Percentiles rank a stretch among this genome's conserved stretches.
Evolutionary conservation across 371 early-diverging fungal genomes (phyloP).

Genomic region (Modicella reniformis): DNA sequence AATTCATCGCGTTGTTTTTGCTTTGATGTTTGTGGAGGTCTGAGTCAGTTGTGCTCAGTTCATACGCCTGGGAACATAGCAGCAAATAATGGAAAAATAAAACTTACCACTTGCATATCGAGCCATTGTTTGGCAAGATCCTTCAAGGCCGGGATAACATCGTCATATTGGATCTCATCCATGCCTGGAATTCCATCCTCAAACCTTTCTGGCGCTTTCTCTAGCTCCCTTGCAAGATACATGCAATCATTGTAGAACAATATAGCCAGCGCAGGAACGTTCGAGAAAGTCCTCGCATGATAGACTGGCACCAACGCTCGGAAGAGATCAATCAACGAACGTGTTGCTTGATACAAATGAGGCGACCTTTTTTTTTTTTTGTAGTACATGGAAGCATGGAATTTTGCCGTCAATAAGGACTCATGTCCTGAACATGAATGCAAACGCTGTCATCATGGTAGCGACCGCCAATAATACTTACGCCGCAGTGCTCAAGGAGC

Average conservation of each 20-base stretch:
- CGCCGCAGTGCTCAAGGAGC: constrained; percentile 33
- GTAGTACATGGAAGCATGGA: not conserved
- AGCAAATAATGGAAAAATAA: not conserved
- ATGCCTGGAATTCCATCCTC: constrained; percentile 45
- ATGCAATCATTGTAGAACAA: constrained; percentile 79
- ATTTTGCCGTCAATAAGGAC: too few relatives aligned
- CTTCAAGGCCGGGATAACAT: constrained; percentile 51
- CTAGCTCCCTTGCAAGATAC: constrained; percentile 64
- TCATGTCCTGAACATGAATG: too few relatives aligned
- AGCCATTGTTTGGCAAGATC: constrained; percentile 55
- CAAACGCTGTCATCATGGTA: not conserved
- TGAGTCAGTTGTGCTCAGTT: not conserved
- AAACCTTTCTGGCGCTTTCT: constrained; percentile 20
- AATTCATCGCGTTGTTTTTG: constrained; percentile 57
- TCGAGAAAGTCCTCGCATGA: constrained; percentile 36
- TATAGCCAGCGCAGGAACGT: constrained; percentile 66
- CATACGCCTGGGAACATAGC: too few relatives aligned
- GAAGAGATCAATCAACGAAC: constrained; percentile 47
- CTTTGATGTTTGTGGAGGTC: constrained; percentile 13
- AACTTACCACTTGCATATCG: constrained; percentile 56
- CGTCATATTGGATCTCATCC: constrained; percentile 57
- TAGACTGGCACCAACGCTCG: constrained; percentile 47
- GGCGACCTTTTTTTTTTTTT: constrained; percentile 25
- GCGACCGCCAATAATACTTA: constrained; percentile 2
- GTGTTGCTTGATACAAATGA: constrained; percentile 46